phyloP scores from a whole-genome alignment of 2,329 filamentous ascomycete genomes.

The Exophiala phaeomuriformis region DNA sequence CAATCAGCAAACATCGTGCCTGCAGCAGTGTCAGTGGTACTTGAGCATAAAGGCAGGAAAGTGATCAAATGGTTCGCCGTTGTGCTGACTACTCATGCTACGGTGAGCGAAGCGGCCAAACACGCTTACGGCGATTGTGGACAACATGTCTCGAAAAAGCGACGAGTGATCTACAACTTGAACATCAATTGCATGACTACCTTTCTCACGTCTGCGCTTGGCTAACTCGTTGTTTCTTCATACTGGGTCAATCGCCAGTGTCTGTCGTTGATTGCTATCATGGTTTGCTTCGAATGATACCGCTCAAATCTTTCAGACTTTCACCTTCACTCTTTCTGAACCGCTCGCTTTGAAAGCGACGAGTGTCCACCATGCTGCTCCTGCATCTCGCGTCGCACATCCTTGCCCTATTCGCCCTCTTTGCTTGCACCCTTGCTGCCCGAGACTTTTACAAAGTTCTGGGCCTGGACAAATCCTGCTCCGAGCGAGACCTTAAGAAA shows the following conservation, averaged over 20 bases:
- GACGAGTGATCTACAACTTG: too few species aligned
- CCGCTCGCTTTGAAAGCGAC: neutral
- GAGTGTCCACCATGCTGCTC: slow-evolving; percentile 18
- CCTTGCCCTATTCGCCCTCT: slow-evolving; percentile 17
- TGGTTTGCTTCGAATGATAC: neutral
- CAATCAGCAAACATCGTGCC: neutral
- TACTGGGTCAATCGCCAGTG: neutral
- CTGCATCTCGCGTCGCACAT: slow-evolving; percentile 17
- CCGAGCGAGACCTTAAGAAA: slow-evolving; percentile 82
- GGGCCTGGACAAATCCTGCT: slow-evolving; percentile 69
- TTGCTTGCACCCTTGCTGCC: slow-evolving; percentile 18
- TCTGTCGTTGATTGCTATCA: neutral
- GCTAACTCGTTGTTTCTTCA: neutral
- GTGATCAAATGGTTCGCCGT: neutral
- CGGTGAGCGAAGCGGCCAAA: slow-evolving; percentile 18
- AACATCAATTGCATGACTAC: neutral
- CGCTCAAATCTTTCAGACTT: neutral
- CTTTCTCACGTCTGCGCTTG: neutral
- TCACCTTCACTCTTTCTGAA: neutral
- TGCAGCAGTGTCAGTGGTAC: neutral
- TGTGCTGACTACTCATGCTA: neutral
- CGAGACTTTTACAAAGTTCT: slow-evolving; percentile 60
- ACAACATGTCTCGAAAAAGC: slow-evolving; percentile 1
- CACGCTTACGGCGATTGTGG: neutral
- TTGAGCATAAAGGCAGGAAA: neutral